These are phyloP conservation scores for Chrysanthemum lavandulifolium DNA, from an alignment of 129 eudicot species.

Conservation along the genomic window DNA sequence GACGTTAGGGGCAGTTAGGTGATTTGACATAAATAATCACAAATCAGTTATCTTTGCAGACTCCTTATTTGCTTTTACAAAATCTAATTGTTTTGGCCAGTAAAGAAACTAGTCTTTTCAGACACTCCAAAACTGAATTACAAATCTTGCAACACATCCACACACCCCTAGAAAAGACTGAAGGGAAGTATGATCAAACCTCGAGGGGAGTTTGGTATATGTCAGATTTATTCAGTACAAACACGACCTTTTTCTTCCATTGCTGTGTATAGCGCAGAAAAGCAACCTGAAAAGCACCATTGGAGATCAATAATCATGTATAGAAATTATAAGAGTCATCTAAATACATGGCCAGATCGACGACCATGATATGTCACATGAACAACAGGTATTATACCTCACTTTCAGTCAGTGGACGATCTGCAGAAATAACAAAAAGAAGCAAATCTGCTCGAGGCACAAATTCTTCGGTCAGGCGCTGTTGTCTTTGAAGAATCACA, in stretches of 20 bases:
- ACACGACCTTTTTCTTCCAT: constrained; percentile 93
- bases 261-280: constrained; percentile 94
- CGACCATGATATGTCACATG: background rate
- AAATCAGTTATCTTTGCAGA: background rate
- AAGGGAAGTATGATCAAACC: constrained; percentile 40
- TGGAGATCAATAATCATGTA: constrained; percentile 22
- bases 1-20: background rate
- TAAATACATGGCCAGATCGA: background rate
- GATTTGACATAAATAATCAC: too few relatives aligned
- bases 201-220: constrained; percentile 61
- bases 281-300: constrained; percentile 60
- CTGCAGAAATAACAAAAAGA: constrained; percentile 92
- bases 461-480: constrained; percentile 93
- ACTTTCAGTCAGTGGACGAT: constrained; percentile 95
- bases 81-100: background rate
- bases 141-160: constrained; percentile 7
- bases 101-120: background rate
- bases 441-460: constrained; percentile 97
- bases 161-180: background rate
- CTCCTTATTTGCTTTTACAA: background rate
- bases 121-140: background rate
- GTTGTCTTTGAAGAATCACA: constrained; percentile 99
- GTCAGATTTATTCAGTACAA: constrained; percentile 89
- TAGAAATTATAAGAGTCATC: background rate
- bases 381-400: constrained; percentile 54